A percentile compares a stretch with the other conserved stretches of the same genome.
These are phyloP conservation scores for Chalciporus piperatoides DNA, from an alignment of 1,284 basidiomycete species.

Conservation along the genomic window DNA sequence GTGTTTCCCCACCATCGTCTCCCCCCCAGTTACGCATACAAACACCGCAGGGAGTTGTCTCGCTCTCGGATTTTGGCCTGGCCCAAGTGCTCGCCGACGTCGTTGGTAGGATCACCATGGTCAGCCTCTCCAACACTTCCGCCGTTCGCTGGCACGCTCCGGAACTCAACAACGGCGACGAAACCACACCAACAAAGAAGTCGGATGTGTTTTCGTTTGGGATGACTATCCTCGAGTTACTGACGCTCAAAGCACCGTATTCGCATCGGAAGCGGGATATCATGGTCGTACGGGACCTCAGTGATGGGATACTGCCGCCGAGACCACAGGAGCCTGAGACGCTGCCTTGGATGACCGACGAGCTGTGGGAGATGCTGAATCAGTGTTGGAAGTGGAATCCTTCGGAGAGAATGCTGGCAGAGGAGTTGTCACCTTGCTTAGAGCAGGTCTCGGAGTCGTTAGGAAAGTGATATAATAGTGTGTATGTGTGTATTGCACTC, in stretches of 20 bases:
- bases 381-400: slow-evolving; percentile 42
- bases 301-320: slow-evolving; percentile 36
- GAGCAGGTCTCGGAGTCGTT: slow-evolving; percentile 8
- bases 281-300: slow-evolving; percentile 44
- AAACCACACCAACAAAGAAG: slow-evolving; percentile 38
- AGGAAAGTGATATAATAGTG: neutral
- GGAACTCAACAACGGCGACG: slow-evolving; percentile 45
- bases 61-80: slow-evolving; percentile 60
- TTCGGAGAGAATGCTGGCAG: slow-evolving; percentile 18
- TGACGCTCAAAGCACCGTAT: slow-evolving; percentile 49
- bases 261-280: slow-evolving; percentile 44
- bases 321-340: slow-evolving; percentile 36
- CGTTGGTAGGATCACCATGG: slow-evolving; percentile 42
- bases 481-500: too few species aligned
- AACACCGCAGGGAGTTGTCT: slow-evolving; percentile 41
- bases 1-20: neutral
- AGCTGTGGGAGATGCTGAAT: slow-evolving; percentile 42
- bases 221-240: slow-evolving; percentile 54
- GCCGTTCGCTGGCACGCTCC: slow-evolving; percentile 57
- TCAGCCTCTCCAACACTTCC: slow-evolving; percentile 41
- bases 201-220: slow-evolving; percentile 55
- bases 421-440: slow-evolving; percentile 16
- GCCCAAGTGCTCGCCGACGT: slow-evolving; percentile 55
- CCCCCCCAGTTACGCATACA: neutral
- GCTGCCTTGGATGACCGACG: slow-evolving; percentile 41